phyloP scores from a whole-genome alignment of 371 early-diverging fungal species.

The Mucor indicus region DNA sequence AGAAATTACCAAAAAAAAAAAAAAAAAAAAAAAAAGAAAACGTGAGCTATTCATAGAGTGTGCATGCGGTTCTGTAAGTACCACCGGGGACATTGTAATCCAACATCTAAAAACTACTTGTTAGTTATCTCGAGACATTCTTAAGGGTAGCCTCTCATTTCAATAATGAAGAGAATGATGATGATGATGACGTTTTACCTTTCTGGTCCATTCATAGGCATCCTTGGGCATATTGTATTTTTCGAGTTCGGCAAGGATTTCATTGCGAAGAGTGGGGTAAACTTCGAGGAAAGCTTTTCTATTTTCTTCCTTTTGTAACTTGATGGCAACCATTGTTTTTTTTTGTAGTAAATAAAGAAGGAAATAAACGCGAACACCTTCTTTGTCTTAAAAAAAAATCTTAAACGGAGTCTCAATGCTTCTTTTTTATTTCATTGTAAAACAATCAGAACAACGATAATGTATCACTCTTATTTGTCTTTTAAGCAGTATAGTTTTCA shows the following conservation, averaged over 20 bases:
- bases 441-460: too few species aligned
- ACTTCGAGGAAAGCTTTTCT: constrained; percentile 59
- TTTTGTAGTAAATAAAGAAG: not conserved
- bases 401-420: not conserved
- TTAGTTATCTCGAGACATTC: too few species aligned
- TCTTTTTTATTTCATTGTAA: too few species aligned
- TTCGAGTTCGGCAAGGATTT: constrained; percentile 62
- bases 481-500: constrained; percentile 19
- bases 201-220: constrained; percentile 69
- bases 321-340: constrained; percentile 37
- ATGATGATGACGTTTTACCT: constrained; percentile 20
- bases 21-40: too few species aligned
- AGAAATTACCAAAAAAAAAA: too few species aligned
- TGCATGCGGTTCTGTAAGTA: too few species aligned
- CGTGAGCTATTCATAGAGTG: too few species aligned
- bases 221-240: constrained; percentile 72
- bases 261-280: constrained; percentile 55
- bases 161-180: too few species aligned
- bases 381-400: not conserved
- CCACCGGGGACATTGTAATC: constrained; percentile 82
- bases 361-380: not conserved
- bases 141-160: too few species aligned
- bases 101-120: constrained; percentile 58
- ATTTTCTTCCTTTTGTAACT: constrained; percentile 54
- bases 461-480: too few species aligned